Conservation (phyloP, 345 rosid species). For the Isatis tinctoria region DNA sequence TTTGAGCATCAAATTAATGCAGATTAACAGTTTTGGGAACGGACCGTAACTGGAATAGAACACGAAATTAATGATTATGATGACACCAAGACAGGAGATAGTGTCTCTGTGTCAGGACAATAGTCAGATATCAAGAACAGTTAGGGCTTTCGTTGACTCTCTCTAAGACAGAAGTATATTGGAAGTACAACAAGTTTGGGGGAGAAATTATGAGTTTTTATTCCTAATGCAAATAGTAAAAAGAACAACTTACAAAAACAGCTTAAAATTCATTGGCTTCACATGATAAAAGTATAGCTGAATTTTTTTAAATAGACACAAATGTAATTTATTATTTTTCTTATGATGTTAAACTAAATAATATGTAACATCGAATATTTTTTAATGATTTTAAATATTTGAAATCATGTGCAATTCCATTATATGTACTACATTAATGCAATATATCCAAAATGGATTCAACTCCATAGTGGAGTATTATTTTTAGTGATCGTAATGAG, state of each 20-base stretch:
- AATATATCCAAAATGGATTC: neutral
- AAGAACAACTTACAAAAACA: neutral
- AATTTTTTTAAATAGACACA: neutral
- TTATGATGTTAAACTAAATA: neutral
- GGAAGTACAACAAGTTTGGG: neutral
- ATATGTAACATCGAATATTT: neutral
- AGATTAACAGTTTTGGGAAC: neutral
- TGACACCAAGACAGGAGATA: neutral
- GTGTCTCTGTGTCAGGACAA: neutral
- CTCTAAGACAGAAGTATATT: neutral
- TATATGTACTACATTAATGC: neutral
- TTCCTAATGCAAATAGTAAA: neutral
- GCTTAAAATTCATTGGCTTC: neutral
- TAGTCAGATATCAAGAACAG: neutral
- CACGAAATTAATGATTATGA: constrained; percentile 10
- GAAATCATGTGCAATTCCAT: neutral
- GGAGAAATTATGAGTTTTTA: neutral
- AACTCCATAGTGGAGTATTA: neutral
- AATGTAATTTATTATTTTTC: neutral
- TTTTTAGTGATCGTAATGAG: neutral
- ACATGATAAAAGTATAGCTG: neutral
- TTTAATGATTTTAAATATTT: neutral
- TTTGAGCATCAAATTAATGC: constrained; percentile 7
- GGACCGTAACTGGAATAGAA: constrained; percentile 3
- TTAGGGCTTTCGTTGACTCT: constrained; percentile 30